phyloP scores from a whole-genome alignment of 768 basidiomycete genomes.

The Termitomyces sp. region DNA sequence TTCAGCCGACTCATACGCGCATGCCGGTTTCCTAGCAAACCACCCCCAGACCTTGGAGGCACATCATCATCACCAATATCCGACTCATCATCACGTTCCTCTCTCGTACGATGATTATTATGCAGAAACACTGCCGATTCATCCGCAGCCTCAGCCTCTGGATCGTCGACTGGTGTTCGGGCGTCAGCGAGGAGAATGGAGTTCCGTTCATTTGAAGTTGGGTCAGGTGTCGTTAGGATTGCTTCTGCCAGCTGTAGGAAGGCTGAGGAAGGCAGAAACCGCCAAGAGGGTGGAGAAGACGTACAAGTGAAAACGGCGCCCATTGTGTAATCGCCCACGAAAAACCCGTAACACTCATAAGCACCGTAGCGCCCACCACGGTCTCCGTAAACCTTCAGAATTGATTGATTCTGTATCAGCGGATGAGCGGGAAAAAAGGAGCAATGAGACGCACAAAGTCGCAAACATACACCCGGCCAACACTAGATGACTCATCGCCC shows the following conservation, averaged over 20 bases:
- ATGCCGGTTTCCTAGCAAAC: constrained; percentile 36
- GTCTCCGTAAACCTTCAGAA: constrained; percentile 60
- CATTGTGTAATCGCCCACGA: constrained; percentile 93
- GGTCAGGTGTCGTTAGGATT: constrained; percentile 63
- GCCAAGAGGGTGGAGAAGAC: too few species aligned
- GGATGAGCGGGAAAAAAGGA: neutral
- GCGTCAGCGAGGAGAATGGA: constrained; percentile 45
- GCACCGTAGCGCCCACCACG: constrained; percentile 65
- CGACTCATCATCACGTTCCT: neutral
- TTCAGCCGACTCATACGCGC: constrained; percentile 49
- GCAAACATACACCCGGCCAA: constrained; percentile 77
- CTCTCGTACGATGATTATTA: neutral
- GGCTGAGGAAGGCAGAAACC: too few species aligned
- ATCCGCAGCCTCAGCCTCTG: constrained; percentile 26
- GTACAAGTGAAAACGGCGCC: constrained; percentile 88
- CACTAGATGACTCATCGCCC: constrained; percentile 74
- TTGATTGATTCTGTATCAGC: neutral
- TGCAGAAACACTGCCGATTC: constrained; percentile 19
- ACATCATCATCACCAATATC: constrained; percentile 10
- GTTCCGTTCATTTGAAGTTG: constrained; percentile 26
- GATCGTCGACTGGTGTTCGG: constrained; percentile 31
- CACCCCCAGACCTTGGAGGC: neutral
- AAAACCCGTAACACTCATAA: constrained; percentile 80
- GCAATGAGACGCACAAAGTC: constrained; percentile 63
- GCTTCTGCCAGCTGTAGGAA: constrained; percentile 71